Base-by-base conservation (phyloP, 805 yeast genomes). In the Starmerella apis region DNA sequence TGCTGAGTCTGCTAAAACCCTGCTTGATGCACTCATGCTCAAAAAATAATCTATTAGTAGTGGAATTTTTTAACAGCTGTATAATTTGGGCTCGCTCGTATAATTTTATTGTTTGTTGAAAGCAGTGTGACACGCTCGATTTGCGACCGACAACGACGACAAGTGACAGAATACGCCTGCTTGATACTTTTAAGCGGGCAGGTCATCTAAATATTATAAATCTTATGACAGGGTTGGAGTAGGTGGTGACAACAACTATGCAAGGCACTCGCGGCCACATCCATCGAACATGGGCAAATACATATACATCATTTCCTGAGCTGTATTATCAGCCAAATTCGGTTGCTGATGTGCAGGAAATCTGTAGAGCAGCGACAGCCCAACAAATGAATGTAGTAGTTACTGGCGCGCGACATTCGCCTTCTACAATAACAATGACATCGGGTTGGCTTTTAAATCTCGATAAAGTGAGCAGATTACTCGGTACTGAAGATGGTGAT, bases 371-470 rank as follows among this genome's bases (percentile, higher is more conserved):
- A 50, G 97, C 97, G 3, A 70, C 75, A 43, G 61, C 67, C 42
- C 62, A 70, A 22, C 69, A 72, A 18, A 81, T 79, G 57, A 83
- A 94, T 16, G 68, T 90, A 49, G 80, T 84, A 73, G 78, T 84
- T 1, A 88, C 85, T 8, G 98, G 98, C 0, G 79, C 95, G 0
- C 96, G 95, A 28, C 97, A 92, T 64, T 87, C 96, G 7, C 98
- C 98, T 0, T 83, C 94, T 38, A 88, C 80, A 61, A 68, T 92
- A 68, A 86, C 95, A 47, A 81, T 87, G 82, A 83, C 95, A 3
- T 68, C 71, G 28, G 92, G 84, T 51, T 88, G 96, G 95, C 68
- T 92, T 18, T 76, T 94, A 55, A 88, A 85, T 63, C 72, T 90
- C 60, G 97, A 90, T 66, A 77, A 78, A 50, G 75, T 83, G 63